phyloP scores from a whole-genome alignment of 2,329 filamentous ascomycete species.

The Didymella segeticola region DNA sequence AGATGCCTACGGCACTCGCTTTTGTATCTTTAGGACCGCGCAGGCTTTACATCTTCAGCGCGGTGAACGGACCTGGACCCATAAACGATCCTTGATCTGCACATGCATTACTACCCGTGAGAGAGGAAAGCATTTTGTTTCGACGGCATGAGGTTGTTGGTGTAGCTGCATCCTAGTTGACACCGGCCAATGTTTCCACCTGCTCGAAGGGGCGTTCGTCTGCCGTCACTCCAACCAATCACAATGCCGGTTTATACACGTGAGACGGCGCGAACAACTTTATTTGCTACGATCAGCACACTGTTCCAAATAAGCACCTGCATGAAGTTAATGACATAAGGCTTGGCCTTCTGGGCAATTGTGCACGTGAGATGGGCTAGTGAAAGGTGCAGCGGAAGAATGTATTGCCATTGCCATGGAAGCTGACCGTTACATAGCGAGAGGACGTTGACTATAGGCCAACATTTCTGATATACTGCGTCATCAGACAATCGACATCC shows the following conservation, averaged over 20 bases:
- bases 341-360: slow-evolving; percentile 12
- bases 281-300: slow-evolving; percentile 11
- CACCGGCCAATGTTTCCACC: slow-evolving; percentile 10
- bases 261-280: slow-evolving; percentile 20
- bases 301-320: slow-evolving; percentile 7
- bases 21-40: not conserved
- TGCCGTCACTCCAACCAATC: slow-evolving; percentile 18
- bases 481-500: not conserved
- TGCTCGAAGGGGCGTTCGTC: slow-evolving; percentile 21
- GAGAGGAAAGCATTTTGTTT: slow-evolving; percentile 3
- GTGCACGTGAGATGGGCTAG: not conserved
- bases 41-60: not conserved
- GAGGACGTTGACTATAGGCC: not conserved
- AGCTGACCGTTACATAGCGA: not conserved
- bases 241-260: slow-evolving; percentile 14
- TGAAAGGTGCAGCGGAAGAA: not conserved
- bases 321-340: slow-evolving; percentile 3
- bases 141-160: slow-evolving; percentile 2
- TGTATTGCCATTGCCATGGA: not conserved
- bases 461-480: not conserved
- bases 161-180: not conserved
- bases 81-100: not conserved
- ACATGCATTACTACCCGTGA: slow-evolving; percentile 1
- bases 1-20: not conserved
- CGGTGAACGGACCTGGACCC: not conserved